Percentiles rank a stretch among this genome's conserved stretches.
Conservation (phyloP, 441 rosid genomes). For the Syzygium syzygioides region DNA sequence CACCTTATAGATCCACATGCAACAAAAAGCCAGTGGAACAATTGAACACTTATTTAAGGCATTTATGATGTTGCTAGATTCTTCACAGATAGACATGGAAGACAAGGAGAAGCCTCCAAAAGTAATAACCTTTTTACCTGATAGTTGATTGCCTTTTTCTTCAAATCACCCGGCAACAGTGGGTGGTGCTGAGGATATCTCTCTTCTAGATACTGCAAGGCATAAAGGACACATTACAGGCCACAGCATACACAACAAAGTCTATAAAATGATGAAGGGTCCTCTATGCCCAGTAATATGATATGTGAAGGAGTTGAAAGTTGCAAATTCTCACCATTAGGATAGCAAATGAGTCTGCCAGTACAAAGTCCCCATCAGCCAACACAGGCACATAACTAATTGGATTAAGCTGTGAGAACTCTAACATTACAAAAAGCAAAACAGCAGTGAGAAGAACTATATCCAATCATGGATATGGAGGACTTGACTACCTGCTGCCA, state of each 20-base stretch:
- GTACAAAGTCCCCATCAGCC: slow-evolving; percentile 63
- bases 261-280: not conserved
- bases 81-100: not conserved
- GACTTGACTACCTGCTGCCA: not conserved
- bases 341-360: slow-evolving; percentile 79
- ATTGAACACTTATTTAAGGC: not conserved
- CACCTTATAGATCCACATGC: not conserved
- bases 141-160: slow-evolving; percentile 51
- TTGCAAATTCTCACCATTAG: slow-evolving; percentile 37
- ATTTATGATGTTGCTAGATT: not conserved
- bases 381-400: slow-evolving; percentile 71
- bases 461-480: not conserved
- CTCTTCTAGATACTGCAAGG: slow-evolving; percentile 67
- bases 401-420: slow-evolving; percentile 66
- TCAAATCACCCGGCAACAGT: slow-evolving; percentile 55
- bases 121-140: slow-evolving; percentile 33
- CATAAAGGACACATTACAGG: not conserved
- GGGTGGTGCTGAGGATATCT: slow-evolving; percentile 63
- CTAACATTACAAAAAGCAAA: slow-evolving; percentile 21
- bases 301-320: not conserved
- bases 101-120: not conserved
- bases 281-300: not conserved
- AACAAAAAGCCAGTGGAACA: not conserved
- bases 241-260: not conserved
- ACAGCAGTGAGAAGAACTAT: not conserved